Evolutionary conservation across 805 yeast species (phyloP).

Genomic region (Starmerella bombicola): DNA sequence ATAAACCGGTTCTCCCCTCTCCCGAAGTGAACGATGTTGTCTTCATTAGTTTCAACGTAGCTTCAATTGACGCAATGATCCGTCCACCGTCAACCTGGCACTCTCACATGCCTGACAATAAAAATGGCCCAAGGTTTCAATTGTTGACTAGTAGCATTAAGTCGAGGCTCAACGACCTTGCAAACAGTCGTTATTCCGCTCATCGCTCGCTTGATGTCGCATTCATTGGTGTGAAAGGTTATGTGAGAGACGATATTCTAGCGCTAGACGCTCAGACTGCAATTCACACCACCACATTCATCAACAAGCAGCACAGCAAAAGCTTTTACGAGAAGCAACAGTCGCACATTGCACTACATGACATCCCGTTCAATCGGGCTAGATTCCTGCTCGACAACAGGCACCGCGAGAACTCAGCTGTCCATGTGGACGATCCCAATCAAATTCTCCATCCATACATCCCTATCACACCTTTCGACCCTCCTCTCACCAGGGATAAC

Average conservation of each 20-base stretch:
- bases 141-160: constrained; percentile 23
- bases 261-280: constrained; percentile 40
- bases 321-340: constrained; percentile 45
- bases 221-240: constrained; percentile 30
- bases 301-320: constrained; percentile 38
- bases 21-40: constrained; percentile 58
- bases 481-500: constrained; percentile 13
- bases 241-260: constrained; percentile 13
- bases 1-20: constrained; percentile 47
- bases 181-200: constrained; percentile 51
- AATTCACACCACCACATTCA: constrained; percentile 46
- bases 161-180: constrained; percentile 52
- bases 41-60: constrained; percentile 44
- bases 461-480: constrained; percentile 13
- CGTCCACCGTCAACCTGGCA: constrained; percentile 1
- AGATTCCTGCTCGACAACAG: constrained; percentile 45
- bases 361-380: constrained; percentile 70
- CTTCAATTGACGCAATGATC: constrained; percentile 22
- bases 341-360: constrained; percentile 53
- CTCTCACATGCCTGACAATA: neutral
- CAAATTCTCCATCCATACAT: constrained; percentile 8
- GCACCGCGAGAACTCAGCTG: constrained; percentile 8
- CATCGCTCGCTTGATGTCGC: constrained; percentile 43
- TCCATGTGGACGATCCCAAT: neutral
- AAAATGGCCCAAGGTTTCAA: constrained; percentile 16